phyloP scores from a whole-genome alignment of 2,329 filamentous ascomycete species.

The Cryphonectria radicalis region DNA sequence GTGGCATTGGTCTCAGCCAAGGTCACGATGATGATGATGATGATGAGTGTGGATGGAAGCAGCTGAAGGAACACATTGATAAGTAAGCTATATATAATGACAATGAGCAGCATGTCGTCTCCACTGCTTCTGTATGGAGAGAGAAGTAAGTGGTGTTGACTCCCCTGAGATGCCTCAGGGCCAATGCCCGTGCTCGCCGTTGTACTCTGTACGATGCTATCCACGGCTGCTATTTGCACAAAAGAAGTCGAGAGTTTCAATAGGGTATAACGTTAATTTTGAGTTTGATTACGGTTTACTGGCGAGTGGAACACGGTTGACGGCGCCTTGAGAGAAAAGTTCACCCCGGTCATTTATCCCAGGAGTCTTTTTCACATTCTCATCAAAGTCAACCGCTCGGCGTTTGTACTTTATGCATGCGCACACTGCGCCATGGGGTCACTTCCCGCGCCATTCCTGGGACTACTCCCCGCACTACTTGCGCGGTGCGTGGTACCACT shows the following conservation, averaged over 20 bases:
- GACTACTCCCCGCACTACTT: background rate
- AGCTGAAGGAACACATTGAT: slow-evolving; percentile 1
- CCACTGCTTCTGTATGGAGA: background rate
- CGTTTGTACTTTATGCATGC: background rate
- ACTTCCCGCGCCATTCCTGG: slow-evolving; percentile 1
- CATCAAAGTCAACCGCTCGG: background rate
- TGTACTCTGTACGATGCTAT: background rate
- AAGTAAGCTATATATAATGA: slow-evolving; percentile 21
- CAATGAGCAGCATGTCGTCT: background rate
- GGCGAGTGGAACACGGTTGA: background rate
- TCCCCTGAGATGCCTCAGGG: background rate
- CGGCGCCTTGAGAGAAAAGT: background rate
- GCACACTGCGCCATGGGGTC: background rate
- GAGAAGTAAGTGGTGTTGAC: no score
- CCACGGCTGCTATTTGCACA: no score
- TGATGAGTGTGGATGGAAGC: slow-evolving; percentile 13
- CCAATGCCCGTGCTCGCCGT: background rate
- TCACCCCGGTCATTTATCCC: background rate
- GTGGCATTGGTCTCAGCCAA: slow-evolving; percentile 20
- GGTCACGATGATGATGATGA: background rate
- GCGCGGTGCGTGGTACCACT: background rate
- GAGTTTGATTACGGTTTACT: slow-evolving; percentile 1
- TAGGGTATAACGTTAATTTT: slow-evolving; percentile 2
- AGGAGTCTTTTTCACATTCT: background rate
- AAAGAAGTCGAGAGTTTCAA: background rate